Percentiles rank a stretch among this genome's conserved stretches.
Conservation (phyloP, 2,329 filamentous ascomycete genomes). For the Diplodia seriata region DNA sequence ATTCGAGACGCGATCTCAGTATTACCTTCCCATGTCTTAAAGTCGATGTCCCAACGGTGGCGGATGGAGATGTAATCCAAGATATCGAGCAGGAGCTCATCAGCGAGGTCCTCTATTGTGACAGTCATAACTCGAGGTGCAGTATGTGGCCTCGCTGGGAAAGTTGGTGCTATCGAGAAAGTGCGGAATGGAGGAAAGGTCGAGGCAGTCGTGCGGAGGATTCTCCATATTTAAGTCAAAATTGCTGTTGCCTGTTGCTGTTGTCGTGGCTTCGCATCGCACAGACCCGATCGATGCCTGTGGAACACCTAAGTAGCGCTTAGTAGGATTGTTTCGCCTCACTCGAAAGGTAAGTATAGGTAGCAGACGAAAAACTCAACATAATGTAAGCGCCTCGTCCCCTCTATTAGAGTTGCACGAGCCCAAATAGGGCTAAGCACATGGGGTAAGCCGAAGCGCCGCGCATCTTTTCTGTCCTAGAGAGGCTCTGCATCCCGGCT, state of each 20-base stretch:
- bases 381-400: not conserved
- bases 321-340: not conserved
- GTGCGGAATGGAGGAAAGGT: not conserved
- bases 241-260: conserved; percentile 15
- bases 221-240: not conserved
- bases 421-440: not conserved
- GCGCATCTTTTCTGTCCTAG: not conserved
- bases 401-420: not conserved
- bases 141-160: not conserved
- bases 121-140: not conserved
- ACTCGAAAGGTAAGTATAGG: not conserved
- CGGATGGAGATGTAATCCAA: conserved; percentile 6
- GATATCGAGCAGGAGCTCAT: conserved; percentile 7
- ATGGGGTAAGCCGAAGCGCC: not conserved
- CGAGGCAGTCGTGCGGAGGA: not conserved
- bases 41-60: conserved; percentile 8
- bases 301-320: not conserved
- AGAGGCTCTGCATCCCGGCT: not conserved
- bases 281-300: not conserved
- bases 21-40: conserved; percentile 7
- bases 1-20: not conserved
- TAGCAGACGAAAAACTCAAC: not conserved
- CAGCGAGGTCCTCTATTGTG: not conserved
- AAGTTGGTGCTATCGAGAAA: not conserved
- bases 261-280: conserved; percentile 6